A percentile compares a stretch with the other conserved stretches of the same genome.
Evolutionary conservation across 345 rosid species (phyloP).

Genomic region (Acer yangbiense): DNA sequence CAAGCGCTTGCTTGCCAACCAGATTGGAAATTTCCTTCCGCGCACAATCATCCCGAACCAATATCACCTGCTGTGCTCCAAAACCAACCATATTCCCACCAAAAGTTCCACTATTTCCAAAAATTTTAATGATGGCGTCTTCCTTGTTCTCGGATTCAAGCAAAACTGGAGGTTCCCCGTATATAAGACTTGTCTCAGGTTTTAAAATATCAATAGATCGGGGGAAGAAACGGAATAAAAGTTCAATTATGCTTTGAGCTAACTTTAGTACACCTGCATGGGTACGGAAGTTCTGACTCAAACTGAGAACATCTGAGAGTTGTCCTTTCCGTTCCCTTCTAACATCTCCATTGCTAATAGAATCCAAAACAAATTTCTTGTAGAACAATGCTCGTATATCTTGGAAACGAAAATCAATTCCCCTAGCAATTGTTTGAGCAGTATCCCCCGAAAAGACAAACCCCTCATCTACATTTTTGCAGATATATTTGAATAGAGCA

Average conservation of each 20-base stretch:
- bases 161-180: slow-evolving; percentile 53
- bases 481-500: slow-evolving; percentile 45
- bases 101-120: slow-evolving; percentile 32
- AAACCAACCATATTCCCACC: slow-evolving; percentile 35
- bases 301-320: slow-evolving; percentile 35
- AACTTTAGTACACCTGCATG: slow-evolving; percentile 51
- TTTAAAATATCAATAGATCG: slow-evolving; percentile 36
- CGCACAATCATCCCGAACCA: slow-evolving; percentile 46
- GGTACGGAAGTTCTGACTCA: slow-evolving; percentile 55
- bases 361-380: slow-evolving; percentile 35
- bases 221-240: slow-evolving; percentile 48
- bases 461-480: slow-evolving; percentile 48
- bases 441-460: slow-evolving; percentile 53
- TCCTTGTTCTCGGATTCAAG: slow-evolving; percentile 37
- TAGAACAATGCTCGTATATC: slow-evolving; percentile 48
- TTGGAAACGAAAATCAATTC: slow-evolving; percentile 53
- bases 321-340: slow-evolving; percentile 32
- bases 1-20: slow-evolving; percentile 56
- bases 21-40: slow-evolving; percentile 28
- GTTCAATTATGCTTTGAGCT: slow-evolving; percentile 54
- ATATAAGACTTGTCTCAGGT: slow-evolving; percentile 41
- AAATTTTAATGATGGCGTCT: slow-evolving; percentile 43
- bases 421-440: slow-evolving; percentile 34
- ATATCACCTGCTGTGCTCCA: slow-evolving; percentile 56
- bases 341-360: not conserved